These are phyloP conservation scores for Pneumocystis carinii DNA, from an alignment of 1,139 yeast genomes.

Conservation along the genomic window DNA sequence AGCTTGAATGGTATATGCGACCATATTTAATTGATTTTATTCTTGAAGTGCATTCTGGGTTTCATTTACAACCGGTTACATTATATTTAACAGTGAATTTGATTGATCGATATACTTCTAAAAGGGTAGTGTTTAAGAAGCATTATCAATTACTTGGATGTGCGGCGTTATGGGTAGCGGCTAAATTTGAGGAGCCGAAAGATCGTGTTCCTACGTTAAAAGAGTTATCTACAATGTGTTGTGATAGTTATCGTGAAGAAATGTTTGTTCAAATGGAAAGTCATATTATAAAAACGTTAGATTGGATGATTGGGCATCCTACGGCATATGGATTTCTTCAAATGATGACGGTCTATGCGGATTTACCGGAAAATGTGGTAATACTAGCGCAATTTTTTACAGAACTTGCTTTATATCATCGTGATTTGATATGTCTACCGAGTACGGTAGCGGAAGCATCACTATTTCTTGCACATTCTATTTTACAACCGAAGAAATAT, in stretches of 20 bases:
- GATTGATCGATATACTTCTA: conserved; percentile 81
- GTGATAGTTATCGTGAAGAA: conserved; percentile 70
- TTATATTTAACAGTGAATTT: conserved; percentile 65
- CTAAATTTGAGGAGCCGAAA: conserved; percentile 82
- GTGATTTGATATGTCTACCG: conserved; percentile 46
- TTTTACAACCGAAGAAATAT: conserved; percentile 28
- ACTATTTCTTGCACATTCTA: conserved; percentile 55
- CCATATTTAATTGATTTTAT: conserved; percentile 74
- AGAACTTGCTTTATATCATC: conserved; percentile 61
- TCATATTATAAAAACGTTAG: conserved; percentile 69
- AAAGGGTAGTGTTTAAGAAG: conserved; percentile 75
- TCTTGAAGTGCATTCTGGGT: conserved; percentile 64
- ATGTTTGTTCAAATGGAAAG: conserved; percentile 94
- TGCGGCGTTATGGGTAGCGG: conserved; percentile 88
- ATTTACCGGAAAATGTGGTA: conserved; percentile 21
- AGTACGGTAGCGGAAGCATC: conserved; percentile 56
- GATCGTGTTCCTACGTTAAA: conserved; percentile 64
- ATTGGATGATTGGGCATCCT: conserved; percentile 64
- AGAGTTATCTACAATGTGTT: conserved; percentile 65
- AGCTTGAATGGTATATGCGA: conserved; percentile 84
- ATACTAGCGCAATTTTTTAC: conserved; percentile 46
- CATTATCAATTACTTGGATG: conserved; percentile 90
- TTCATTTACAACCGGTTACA: conserved; percentile 64
- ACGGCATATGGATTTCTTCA: conserved; percentile 26
- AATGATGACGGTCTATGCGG: conserved; percentile 19